Evolutionary conservation across 306 rosid genomes (phyloP), one percentile per base, ranked within the genome.

Genomic region (Rosa chinensis): DNA sequence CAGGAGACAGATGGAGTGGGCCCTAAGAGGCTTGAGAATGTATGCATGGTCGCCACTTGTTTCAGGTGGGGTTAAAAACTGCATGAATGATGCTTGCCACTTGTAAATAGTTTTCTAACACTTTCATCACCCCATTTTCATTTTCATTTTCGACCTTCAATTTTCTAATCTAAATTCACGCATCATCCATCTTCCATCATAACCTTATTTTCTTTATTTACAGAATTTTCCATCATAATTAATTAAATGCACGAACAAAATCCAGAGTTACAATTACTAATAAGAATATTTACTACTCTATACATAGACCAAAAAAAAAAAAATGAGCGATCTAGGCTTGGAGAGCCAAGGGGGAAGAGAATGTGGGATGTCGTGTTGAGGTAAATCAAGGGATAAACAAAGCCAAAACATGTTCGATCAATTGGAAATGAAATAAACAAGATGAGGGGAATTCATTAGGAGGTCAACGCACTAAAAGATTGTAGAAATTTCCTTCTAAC

Each of bases 41-140:
- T 87, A 82, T 84, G 96, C 96, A 91, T 91, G 96, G 59, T 25
- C 59, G 88, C 70, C 88, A 85, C 78, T 14, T 85, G 85, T 74
- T 3, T 6, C 4, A 8, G 8, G 74, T 73, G 78, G 83, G 80
- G 78, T 71, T 82, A 45, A 13, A 75, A 5, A 47, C 56, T 81
- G 88, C 88, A 81, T 85, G 85, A 72, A 78, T 18, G 16, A 48
- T 53, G 59, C 78, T 5, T 81, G 97, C 91, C 97, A 90, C 90
- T 82, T 92, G 97, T 89, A 75, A 62, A 76, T 82, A 72, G 37
- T 74, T 39, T 61, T 75, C 79, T 71, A 43, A 4, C 81, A 66
- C 47, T 74, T 52, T 76, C 82, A 28, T 72, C 81, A 23, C 10
- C 21, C 52, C 47, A 32, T n/a, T n/a, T 32, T 23, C 40, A 20